A percentile compares a stretch with the other conserved stretches of the same genome.
phyloP scores from a whole-genome alignment of 495 filamentous ascomycete species.

The Articulospora tetracladia region DNA sequence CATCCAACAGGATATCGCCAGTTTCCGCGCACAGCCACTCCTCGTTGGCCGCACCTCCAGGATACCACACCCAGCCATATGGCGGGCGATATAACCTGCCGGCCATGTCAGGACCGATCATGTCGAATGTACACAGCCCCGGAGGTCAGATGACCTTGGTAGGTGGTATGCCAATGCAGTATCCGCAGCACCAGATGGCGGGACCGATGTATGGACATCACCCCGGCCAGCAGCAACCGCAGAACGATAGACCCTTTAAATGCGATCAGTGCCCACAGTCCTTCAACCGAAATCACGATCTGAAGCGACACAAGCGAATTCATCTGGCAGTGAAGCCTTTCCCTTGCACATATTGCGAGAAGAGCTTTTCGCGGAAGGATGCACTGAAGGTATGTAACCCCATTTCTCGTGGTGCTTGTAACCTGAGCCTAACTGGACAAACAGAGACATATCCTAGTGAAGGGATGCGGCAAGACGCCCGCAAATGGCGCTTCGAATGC shows the following conservation, averaged over 20 bases:
- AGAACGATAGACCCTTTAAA: constrained; percentile 86
- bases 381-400: constrained; percentile 74
- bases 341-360: constrained; percentile 87
- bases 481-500: constrained; percentile 12
- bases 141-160: constrained; percentile 65
- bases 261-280: constrained; percentile 89
- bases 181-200: constrained; percentile 29
- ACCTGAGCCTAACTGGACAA: constrained; percentile 27
- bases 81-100: constrained; percentile 49
- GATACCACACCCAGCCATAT: constrained; percentile 43
- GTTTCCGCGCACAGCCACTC: constrained; percentile 41
- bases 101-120: constrained; percentile 64
- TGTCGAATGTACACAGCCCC: constrained; percentile 70
- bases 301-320: constrained; percentile 94
- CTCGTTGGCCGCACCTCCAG: constrained; percentile 41
- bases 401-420: neutral
- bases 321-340: constrained; percentile 95
- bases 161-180: constrained; percentile 53
- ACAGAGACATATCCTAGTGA: constrained; percentile 90
- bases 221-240: constrained; percentile 39
- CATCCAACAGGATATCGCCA: constrained; percentile 51
- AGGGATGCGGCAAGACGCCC: constrained; percentile 66
- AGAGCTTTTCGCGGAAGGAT: constrained; percentile 96
- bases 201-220: constrained; percentile 30
- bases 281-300: constrained; percentile 95